phyloP scores from a whole-genome alignment of 139 green algal genomes.

The Haematococcus lacustris region DNA sequence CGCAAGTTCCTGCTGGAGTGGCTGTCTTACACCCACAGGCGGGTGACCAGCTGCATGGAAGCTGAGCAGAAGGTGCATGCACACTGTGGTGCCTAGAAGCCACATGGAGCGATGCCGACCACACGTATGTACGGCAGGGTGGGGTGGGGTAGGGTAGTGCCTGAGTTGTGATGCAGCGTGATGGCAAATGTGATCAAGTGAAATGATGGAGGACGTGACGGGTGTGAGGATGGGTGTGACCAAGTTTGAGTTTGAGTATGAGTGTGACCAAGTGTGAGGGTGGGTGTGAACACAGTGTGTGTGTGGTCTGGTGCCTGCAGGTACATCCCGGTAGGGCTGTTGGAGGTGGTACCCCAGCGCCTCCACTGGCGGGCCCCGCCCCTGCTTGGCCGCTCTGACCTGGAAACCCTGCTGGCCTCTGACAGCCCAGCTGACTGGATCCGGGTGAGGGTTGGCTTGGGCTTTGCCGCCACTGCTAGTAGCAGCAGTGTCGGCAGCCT shows the following conservation, averaged over 20 bases:
- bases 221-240: not conserved
- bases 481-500: too few relatives aligned
- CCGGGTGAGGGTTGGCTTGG: slow-evolving; percentile 20
- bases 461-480: not conserved
- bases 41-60: not conserved
- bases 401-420: slow-evolving; percentile 80
- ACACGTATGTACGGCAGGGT: not conserved
- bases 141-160: not conserved
- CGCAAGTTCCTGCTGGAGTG: slow-evolving; percentile 94
- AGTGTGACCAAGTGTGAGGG: too few relatives aligned
- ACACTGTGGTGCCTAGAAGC: not conserved
- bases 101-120: not conserved
- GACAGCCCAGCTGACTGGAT: slow-evolving; percentile 71
- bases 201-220: not conserved
- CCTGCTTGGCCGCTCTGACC: slow-evolving; percentile 61
- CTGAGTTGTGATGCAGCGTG: not conserved
- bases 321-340: slow-evolving; percentile 91
- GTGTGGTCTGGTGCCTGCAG: slow-evolving; percentile 20
- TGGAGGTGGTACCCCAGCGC: slow-evolving; percentile 74
- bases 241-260: too few relatives aligned
- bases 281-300: not conserved
- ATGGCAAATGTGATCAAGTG: not conserved
- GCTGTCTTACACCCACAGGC: slow-evolving; percentile 81
- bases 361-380: slow-evolving; percentile 70
- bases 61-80: not conserved